Conservation (phyloP, 2,329 filamentous ascomycete species). For the Talaromyces piceae region DNA sequence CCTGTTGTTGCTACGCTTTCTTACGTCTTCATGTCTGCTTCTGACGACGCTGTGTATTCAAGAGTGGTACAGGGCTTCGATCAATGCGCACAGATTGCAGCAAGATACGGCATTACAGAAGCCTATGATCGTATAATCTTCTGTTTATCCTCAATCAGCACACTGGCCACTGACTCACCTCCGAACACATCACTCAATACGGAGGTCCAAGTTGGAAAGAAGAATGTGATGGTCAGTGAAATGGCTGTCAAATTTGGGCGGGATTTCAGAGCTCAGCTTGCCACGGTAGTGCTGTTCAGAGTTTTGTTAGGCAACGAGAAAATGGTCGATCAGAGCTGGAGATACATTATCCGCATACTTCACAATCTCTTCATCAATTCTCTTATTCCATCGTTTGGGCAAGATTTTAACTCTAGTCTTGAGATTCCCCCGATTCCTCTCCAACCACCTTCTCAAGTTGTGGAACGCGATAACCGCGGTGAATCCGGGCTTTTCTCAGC, state of each 20-base stretch:
- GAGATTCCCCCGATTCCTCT: constrained; percentile 76
- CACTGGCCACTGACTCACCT: constrained; percentile 65
- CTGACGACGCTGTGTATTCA: constrained; percentile 90
- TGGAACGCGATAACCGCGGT: constrained; percentile 73
- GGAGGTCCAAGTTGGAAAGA: constrained; percentile 84
- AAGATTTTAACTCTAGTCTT: constrained; percentile 54
- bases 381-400: constrained; percentile 75
- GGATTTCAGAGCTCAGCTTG: constrained; percentile 87
- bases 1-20: constrained; percentile 90
- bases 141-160: constrained; percentile 84
- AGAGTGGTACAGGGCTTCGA: constrained; percentile 91
- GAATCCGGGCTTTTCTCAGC: constrained; percentile 88
- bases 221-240: constrained; percentile 97
- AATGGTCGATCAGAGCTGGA: constrained; percentile 54
- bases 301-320: constrained; percentile 80
- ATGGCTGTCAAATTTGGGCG: constrained; percentile 91
- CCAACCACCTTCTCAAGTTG: constrained; percentile 83
- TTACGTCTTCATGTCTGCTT: constrained; percentile 98
- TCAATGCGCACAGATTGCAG: constrained; percentile 88
- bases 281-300: constrained; percentile 89
- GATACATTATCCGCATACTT: constrained; percentile 79
- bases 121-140: constrained; percentile 89
- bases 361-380: constrained; percentile 95
- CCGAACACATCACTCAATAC: constrained; percentile 88
- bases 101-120: constrained; percentile 73